phyloP scores from a whole-genome alignment of 1,284 basidiomycete genomes.

The Polyporus tsugae region DNA sequence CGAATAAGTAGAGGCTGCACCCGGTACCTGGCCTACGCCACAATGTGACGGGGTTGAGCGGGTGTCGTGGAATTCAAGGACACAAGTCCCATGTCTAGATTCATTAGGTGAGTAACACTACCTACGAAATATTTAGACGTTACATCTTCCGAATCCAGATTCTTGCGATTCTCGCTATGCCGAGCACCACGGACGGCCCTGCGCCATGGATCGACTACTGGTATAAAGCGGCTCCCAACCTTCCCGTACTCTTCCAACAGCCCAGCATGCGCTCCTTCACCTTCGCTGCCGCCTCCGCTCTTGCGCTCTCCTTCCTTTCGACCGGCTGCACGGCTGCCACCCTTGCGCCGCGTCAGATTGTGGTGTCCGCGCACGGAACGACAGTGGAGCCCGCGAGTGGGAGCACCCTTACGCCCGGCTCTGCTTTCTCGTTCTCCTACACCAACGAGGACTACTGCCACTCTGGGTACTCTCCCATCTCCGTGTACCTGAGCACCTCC shows the following conservation, averaged over 20 bases:
- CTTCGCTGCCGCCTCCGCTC: slow-evolving; percentile 11
- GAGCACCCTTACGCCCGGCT: slow-evolving; percentile 27
- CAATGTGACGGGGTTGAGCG: not conserved
- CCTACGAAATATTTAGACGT: not conserved
- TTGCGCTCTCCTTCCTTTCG: slow-evolving; percentile 18
- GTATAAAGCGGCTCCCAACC: not conserved
- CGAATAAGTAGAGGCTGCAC: not conserved
- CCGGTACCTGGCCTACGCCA: not conserved
- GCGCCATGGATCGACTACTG: not conserved
- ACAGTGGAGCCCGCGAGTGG: slow-evolving; percentile 27
- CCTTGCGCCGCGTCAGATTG: slow-evolving; percentile 31
- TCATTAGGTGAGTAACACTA: not conserved
- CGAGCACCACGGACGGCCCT: not conserved
- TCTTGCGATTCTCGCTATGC: not conserved
- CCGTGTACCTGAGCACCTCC: slow-evolving; percentile 31
- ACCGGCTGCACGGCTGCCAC: slow-evolving; percentile 12
- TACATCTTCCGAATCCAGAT: not conserved
- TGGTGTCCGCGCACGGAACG: slow-evolving; percentile 23
- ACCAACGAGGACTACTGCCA: slow-evolving; percentile 31
- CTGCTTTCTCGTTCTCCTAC: slow-evolving; percentile 34
- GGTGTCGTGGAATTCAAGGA: not conserved
- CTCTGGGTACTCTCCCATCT: slow-evolving; percentile 35
- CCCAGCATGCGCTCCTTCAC: slow-evolving; percentile 23
- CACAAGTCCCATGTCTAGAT: not conserved
- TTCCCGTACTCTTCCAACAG: not conserved